These are phyloP conservation scores for Pseudocercospora fijiensis DNA, from an alignment of 2,329 filamentous ascomycete species.

Conservation along the genomic window DNA sequence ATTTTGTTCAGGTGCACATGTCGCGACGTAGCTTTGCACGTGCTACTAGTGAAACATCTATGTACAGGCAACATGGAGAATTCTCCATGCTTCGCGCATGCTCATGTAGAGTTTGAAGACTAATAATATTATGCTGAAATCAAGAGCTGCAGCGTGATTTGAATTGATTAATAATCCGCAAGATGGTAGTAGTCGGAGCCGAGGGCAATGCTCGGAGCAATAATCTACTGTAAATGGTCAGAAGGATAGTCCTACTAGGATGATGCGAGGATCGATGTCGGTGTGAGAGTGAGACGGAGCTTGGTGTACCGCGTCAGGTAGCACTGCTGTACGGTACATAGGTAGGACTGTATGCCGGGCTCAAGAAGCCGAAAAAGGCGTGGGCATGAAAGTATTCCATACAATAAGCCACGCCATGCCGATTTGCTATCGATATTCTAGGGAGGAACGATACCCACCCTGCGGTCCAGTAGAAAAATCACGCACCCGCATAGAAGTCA, in stretches of 20 bases:
- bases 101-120: not conserved
- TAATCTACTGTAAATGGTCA: constrained; percentile 3
- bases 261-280: not conserved
- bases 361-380: too few species aligned
- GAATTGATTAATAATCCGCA: too few species aligned
- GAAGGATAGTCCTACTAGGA: not conserved
- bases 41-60: not conserved
- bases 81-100: not conserved
- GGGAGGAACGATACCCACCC: not conserved
- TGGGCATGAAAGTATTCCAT: too few species aligned
- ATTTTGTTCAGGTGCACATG: not conserved
- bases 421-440: too few species aligned
- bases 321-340: too few species aligned
- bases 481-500: constrained; percentile 3
- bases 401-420: not conserved
- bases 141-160: constrained; percentile 9
- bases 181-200: not conserved
- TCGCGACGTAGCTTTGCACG: not conserved
- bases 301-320: not conserved
- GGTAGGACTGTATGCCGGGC: too few species aligned
- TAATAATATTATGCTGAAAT: not conserved
- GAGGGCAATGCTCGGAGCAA: not conserved
- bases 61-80: not conserved
- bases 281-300: not conserved
- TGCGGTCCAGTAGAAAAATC: not conserved